These are phyloP conservation scores for Prunus salicina DNA, from an alignment of 306 rosid genomes.

Conservation along the genomic window DNA sequence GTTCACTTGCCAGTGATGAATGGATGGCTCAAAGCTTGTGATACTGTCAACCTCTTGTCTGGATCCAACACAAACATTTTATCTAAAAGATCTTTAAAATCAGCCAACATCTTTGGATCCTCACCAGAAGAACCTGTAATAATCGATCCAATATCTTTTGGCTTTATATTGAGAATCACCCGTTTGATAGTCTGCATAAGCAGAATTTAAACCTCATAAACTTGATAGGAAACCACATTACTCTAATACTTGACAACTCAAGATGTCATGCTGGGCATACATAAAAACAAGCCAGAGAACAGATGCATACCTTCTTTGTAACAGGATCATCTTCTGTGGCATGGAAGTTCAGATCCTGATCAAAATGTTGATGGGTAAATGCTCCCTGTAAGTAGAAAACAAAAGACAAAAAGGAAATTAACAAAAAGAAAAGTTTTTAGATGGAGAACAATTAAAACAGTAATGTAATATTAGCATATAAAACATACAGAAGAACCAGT, in stretches of 20 bases:
- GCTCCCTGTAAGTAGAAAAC: constrained; percentile 66
- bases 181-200: constrained; percentile 69
- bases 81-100: constrained; percentile 89
- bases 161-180: constrained; percentile 77
- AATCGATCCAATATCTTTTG: constrained; percentile 84
- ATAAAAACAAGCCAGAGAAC: background rate
- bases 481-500: constrained; percentile 1
- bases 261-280: constrained; percentile 1
- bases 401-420: constrained; percentile 11
- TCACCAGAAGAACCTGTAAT: constrained; percentile 82
- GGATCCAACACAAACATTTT: constrained; percentile 90
- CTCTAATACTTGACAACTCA: background rate
- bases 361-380: constrained; percentile 79
- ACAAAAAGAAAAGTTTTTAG: background rate
- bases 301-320: constrained; percentile 70
- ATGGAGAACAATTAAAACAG: background rate
- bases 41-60: constrained; percentile 94
- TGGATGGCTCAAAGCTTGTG: constrained; percentile 94
- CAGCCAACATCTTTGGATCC: constrained; percentile 88
- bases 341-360: constrained; percentile 87
- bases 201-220: constrained; percentile 24
- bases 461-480: background rate
- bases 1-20: constrained; percentile 99
- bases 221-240: background rate
- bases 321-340: constrained; percentile 98